Evolutionary conservation across 2,329 filamentous ascomycete species (phyloP).

Genomic region (Fusarium musae): DNA sequence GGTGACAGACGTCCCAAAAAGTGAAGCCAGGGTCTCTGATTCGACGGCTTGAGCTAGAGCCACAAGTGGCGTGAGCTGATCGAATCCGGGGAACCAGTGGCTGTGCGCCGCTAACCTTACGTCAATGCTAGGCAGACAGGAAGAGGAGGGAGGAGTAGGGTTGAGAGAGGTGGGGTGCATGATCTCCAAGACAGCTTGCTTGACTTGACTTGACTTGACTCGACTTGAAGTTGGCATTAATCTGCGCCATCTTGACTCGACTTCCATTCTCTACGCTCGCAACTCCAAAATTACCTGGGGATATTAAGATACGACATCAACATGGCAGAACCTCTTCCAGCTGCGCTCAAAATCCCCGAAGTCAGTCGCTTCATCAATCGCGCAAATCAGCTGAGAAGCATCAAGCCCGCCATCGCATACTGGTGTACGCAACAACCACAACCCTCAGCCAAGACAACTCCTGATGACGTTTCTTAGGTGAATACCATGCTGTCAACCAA

Average conservation of each 20-base stretch:
- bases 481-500: constrained; percentile 93
- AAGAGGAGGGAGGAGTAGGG: constrained; percentile 12
- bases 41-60: constrained; percentile 36
- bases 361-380: constrained; percentile 85
- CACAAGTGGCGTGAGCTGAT: constrained; percentile 39
- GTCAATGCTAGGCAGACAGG: constrained; percentile 28
- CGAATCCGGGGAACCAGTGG: constrained; percentile 32
- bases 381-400: constrained; percentile 83
- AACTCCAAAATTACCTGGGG: not conserved
- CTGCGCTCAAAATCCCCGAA: constrained; percentile 77
- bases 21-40: constrained; percentile 37
- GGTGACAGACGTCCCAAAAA: constrained; percentile 24
- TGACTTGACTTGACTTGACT: not conserved
- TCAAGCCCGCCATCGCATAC: constrained; percentile 90
- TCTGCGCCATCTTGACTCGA: constrained; percentile 29
- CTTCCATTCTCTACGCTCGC: not conserved
- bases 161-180: constrained; percentile 21
- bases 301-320: constrained; percentile 10
- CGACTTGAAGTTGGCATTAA: not conserved
- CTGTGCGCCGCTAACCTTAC: constrained; percentile 26
- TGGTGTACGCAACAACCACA: constrained; percentile 76
- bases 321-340: constrained; percentile 71
- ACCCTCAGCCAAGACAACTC: not conserved
- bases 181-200: constrained; percentile 22
- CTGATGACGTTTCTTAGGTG: constrained; percentile 63